Percentiles rank a stretch among this genome's conserved stretches.
Conservation (phyloP, 2,329 filamentous ascomycete species). For the Colletotrichum sojae region DNA sequence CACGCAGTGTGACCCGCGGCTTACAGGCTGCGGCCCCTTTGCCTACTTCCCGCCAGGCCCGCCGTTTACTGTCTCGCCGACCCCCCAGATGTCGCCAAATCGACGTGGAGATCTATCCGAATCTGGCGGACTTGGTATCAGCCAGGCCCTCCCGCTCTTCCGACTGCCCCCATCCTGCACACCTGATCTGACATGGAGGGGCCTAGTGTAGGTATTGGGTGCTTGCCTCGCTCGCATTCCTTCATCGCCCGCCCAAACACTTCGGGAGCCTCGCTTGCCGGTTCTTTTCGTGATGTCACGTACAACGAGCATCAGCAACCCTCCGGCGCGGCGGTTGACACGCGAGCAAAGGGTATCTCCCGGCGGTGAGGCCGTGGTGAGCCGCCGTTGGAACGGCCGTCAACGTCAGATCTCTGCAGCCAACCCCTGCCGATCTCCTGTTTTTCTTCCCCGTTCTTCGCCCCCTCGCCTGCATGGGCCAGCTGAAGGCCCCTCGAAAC, state of each 20-base stretch:
- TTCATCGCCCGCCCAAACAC: too few relatives aligned
- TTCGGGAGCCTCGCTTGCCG: too few relatives aligned
- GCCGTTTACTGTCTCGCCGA: neutral
- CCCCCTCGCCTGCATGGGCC: slow-evolving; percentile 26
- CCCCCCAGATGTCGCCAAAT: slow-evolving; percentile 16
- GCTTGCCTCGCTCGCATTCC: neutral
- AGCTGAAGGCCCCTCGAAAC: slow-evolving; percentile 20
- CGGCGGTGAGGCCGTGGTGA: slow-evolving; percentile 19
- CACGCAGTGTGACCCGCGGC: neutral
- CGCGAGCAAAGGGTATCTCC: neutral
- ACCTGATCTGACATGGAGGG: slow-evolving; percentile 30
- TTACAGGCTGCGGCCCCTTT: slow-evolving; percentile 12
- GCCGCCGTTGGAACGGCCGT: slow-evolving; percentile 3
- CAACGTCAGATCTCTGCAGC: slow-evolving; percentile 36
- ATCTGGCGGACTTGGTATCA: neutral
- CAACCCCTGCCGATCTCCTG: slow-evolving; percentile 27
- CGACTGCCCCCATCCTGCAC: slow-evolving; percentile 11
- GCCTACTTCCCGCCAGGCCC: slow-evolving; percentile 3
- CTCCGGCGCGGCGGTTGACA: neutral
- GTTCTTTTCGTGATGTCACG: too few relatives aligned
- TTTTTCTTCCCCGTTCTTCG: slow-evolving; percentile 18
- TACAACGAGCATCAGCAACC: too few relatives aligned
- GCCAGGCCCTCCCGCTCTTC: neutral
- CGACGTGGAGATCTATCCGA: slow-evolving; percentile 18
- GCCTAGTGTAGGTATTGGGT: neutral